phyloP scores from a whole-genome alignment of 176 grass and related monocot species.

The Leersia perrieri region DNA sequence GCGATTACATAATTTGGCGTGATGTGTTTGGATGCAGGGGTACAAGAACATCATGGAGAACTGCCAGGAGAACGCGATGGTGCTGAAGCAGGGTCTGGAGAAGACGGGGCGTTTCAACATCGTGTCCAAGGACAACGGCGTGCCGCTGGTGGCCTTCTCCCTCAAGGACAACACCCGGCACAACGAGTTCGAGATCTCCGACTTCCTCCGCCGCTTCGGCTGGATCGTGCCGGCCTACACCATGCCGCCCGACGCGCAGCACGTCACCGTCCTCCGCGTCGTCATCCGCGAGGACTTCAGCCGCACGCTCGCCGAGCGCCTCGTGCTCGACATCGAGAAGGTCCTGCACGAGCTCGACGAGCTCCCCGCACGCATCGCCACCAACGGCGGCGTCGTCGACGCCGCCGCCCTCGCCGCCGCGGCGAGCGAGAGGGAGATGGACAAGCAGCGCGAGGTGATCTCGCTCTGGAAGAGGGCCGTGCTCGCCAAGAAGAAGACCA shows the following conservation, averaged over 20 bases:
- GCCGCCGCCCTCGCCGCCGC: background rate
- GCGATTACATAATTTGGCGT: background rate
- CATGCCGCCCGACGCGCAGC: constrained; percentile 80
- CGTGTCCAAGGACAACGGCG: constrained; percentile 88
- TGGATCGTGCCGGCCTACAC: constrained; percentile 97
- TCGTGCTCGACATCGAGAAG: constrained; percentile 73
- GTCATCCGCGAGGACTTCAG: constrained; percentile 90
- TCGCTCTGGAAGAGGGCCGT: constrained; percentile 62
- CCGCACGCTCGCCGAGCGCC: constrained; percentile 83
- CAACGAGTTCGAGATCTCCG: constrained; percentile 87
- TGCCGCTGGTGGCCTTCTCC: constrained; percentile 91
- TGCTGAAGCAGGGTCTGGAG: constrained; percentile 71
- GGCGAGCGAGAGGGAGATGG: constrained; percentile 10
- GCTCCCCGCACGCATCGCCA: constrained; percentile 26
- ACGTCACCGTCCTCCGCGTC: constrained; percentile 69
- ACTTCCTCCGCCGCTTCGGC: constrained; percentile 76
- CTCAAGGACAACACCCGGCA: constrained; percentile 79
- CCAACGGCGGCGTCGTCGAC: constrained; percentile 5
- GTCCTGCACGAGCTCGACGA: constrained; percentile 72
- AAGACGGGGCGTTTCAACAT: constrained; percentile 63
- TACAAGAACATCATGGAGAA: constrained; percentile 92
- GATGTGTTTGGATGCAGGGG: constrained; percentile 41
- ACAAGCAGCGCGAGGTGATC: constrained; percentile 42
- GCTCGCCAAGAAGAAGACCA: constrained; percentile 57
- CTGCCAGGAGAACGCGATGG: constrained; percentile 85